These are phyloP conservation scores for Picea abies DNA, from an alignment of 83 land plant species.

Conservation along the genomic window DNA sequence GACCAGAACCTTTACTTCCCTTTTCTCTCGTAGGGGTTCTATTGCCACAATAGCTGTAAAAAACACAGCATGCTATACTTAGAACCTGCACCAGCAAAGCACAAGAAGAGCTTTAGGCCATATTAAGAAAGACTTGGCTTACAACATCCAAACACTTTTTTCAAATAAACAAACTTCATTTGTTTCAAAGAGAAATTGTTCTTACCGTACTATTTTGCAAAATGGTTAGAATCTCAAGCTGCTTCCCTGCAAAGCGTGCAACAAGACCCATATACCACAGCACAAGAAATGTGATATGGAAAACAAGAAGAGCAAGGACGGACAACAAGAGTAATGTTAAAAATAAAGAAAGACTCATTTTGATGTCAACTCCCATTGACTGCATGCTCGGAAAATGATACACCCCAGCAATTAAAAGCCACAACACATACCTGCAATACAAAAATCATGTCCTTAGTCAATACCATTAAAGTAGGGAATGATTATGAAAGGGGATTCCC, in stretches of 20 bases:
- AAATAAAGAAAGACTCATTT: conserved; percentile 92
- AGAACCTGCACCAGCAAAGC: conserved; percentile 63
- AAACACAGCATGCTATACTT: conserved; percentile 95
- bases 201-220: conserved; percentile 92
- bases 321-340: conserved; percentile 87
- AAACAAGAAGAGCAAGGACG: conserved; percentile 74
- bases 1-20: conserved; percentile 51
- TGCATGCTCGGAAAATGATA: conserved; percentile 98
- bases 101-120: background rate
- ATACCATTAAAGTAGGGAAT: conserved; percentile 11
- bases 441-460: background rate
- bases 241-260: conserved; percentile 87
- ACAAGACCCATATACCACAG: conserved; percentile 95
- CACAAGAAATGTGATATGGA: conserved; percentile 85
- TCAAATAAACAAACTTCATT: background rate
- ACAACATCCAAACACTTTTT: background rate
- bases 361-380: conserved; percentile 97
- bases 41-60: conserved; percentile 98
- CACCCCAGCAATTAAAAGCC: conserved; percentile 90
- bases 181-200: background rate
- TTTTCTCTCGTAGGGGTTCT: conserved; percentile 63
- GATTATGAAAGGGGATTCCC: background rate
- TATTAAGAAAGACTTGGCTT: background rate
- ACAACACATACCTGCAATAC: conserved; percentile 82
- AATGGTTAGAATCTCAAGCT: conserved; percentile 79